Evolutionary conservation across 345 rosid species (phyloP), one percentile per base, ranked within the genome.

Genomic region (Euphorbia pulcherrima): DNA sequence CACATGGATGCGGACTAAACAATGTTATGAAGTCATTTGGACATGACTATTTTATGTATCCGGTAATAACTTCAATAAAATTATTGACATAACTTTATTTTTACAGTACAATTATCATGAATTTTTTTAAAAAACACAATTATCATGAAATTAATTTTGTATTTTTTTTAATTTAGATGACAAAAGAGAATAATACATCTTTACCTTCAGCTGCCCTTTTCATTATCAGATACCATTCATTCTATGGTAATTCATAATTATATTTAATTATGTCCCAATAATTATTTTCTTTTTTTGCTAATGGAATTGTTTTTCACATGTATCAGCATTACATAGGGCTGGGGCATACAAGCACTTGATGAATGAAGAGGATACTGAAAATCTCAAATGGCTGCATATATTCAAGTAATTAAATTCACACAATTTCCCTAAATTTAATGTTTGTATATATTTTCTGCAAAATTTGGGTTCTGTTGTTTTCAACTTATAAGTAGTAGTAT

Each of bases 21-120:
- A 86, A 83, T 62, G 80, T 84, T 16, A 33, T 78, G 78, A 88
- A 86, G 89, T 86, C 93, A 4, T 84, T 83, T 81, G 90, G 90
- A 23, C 93, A 88, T 41, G 89, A 86, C 35, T 88, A 88, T 46
- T 88, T 86, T 74, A 86, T 88, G 93, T 86, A 81, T 64, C 67
- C 86, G 88, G 88, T 87, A 81, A 33, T 33, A 33, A 33, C 7
- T 33, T 1, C 7, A 2, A 1, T 44, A 1, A 44, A 9, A 40
- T 53, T 24, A 33, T 53, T 54, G 14, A 30, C 11, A 10, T 30
- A n/a, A 30, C 8, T 30, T 18, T 30, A 17, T 17, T 30, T 17
- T 17, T 30, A 23, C 26, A 18, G 8, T 21, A n/a, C n/a, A n/a
- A n/a, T n/a, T n/a, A n/a, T n/a, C n/a, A n/a, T n/a, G n/a, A n/a